Evolutionary conservation across 2,329 filamentous ascomycete genomes (phyloP).

Genomic region (Aciculosporium take): DNA sequence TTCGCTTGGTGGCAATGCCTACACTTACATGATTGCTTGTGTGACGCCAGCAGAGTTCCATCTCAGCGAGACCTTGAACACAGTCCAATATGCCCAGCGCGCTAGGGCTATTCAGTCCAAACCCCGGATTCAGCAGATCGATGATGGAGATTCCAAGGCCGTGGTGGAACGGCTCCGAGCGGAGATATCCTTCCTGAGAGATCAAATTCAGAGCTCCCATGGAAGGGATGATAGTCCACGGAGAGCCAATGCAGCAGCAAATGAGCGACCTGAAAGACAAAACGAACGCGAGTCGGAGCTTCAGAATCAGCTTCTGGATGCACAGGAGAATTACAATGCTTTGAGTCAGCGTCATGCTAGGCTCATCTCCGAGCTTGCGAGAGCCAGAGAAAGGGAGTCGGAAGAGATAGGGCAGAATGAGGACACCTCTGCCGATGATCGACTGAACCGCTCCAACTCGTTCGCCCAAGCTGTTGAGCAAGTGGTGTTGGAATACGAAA

Average conservation of each 20-base stretch:
- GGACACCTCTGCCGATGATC: conserved; percentile 57
- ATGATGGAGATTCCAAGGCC: conserved; percentile 87
- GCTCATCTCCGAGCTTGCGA: conserved; percentile 84
- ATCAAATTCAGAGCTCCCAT: conserved; percentile 82
- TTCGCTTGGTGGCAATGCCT: conserved; percentile 89
- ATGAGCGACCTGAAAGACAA: conserved; percentile 62
- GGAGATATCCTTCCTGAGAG: conserved; percentile 82
- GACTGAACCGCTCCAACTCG: conserved; percentile 85
- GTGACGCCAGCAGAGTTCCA: conserved; percentile 96
- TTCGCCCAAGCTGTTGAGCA: conserved; percentile 94
- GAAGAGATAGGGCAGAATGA: conserved; percentile 43
- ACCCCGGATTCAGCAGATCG: conserved; percentile 84
- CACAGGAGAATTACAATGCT: conserved; percentile 87
- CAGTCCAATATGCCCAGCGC: conserved; percentile 90
- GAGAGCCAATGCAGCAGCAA: conserved; percentile 37
- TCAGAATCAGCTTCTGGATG: conserved; percentile 83
- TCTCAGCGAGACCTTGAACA: conserved; percentile 92
- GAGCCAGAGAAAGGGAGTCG: conserved; percentile 57
- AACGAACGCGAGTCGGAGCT: conserved; percentile 79
- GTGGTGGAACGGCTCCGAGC: conserved; percentile 87
- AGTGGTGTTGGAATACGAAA: conserved; percentile 94
- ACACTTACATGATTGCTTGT: conserved; percentile 99
- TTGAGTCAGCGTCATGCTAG: conserved; percentile 90
- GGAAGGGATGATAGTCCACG: conserved; percentile 39
- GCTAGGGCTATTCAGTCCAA: conserved; percentile 96